Conservation (phyloP, 2,329 filamentous ascomycete genomes). For the Monosporascus sp. region DNA sequence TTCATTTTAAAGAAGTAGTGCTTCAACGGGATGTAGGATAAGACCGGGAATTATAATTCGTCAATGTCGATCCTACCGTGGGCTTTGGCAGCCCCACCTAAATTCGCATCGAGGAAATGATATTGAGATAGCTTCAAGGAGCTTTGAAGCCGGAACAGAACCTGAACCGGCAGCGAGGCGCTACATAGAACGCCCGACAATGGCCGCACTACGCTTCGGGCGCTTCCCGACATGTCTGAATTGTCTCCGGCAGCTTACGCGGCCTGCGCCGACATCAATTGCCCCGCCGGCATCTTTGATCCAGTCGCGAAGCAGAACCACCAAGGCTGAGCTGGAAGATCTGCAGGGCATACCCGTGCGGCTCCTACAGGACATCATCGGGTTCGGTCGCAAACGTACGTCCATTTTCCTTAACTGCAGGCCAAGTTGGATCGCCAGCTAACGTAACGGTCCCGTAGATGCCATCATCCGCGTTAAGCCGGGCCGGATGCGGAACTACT, state of each 20-base stretch:
- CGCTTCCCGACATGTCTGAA: constrained; percentile 26
- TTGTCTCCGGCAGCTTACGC: constrained; percentile 26
- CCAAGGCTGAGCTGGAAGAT: constrained; percentile 30
- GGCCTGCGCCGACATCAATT: constrained; percentile 11
- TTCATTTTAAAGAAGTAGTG: no score
- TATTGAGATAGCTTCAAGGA: not conserved
- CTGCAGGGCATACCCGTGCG: constrained; percentile 38
- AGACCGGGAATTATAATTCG: no score
- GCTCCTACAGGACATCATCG: constrained; percentile 34
- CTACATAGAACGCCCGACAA: not conserved
- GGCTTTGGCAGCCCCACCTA: not conserved
- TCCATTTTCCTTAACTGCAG: not conserved
- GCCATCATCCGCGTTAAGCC: constrained; percentile 30
- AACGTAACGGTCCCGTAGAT: constrained; percentile 13
- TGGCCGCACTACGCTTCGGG: constrained; percentile 7
- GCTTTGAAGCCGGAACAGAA: not conserved
- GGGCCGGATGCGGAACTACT: constrained; percentile 30
- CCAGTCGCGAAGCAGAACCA: constrained; percentile 33
- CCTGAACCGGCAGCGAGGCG: no score
- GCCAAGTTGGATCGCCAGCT: not conserved
- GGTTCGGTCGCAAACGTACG: constrained; percentile 35
- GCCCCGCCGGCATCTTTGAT: constrained; percentile 19
- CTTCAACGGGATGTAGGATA: no score
- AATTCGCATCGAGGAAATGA: not conserved
- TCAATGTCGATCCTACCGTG: no score